Evolutionary conservation across 805 yeast genomes (phyloP), one percentile per base, ranked within the genome.

Genomic region (Pichia manshurica): DNA sequence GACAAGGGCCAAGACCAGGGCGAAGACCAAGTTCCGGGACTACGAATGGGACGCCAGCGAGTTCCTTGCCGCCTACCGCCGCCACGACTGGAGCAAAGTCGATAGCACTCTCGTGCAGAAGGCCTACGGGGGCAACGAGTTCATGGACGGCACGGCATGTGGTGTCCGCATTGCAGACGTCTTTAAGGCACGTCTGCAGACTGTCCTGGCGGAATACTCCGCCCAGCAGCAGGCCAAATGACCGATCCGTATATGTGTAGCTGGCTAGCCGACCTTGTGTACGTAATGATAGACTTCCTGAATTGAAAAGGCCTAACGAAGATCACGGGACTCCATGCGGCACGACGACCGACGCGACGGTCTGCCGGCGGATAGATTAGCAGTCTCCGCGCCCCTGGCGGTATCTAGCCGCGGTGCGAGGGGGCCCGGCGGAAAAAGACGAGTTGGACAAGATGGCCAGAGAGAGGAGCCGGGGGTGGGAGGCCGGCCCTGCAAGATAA

Each of bases 381-480:
- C n/a, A n/a, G n/a, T n/a, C n/a, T n/a, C n/a, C n/a, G n/a, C n/a
- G n/a, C n/a, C n/a, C n/a, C n/a, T n/a, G n/a, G n/a, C n/a, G n/a
- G n/a, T n/a, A 35, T 35, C 39, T 35, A 35, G 39, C 39, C 39
- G 39, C 39, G 39, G 19, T 35, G 39, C 29, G 19, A 35, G 20
- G 39, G 20, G 9, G 39, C 9, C n/a, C 15, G 39, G 39, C 39
- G 39, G 39, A 5, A 35, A 35, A n/a, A 13, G 29, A 25, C 29
- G 29, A n/a, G n/a, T n/a, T n/a, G n/a, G n/a, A n/a, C n/a, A n/a
- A n/a, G n/a, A n/a, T n/a, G n/a, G n/a, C n/a, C 29, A 10, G 29
- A 25, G 29, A 25, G 29, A 25, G 29, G 10, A 25, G 29, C 29
- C 10, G 29, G 29, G 10, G 29, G 29, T 8, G 29, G 10, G 29